Conservation (phyloP, 257 asterid species). For the Ilex aquifolium region DNA sequence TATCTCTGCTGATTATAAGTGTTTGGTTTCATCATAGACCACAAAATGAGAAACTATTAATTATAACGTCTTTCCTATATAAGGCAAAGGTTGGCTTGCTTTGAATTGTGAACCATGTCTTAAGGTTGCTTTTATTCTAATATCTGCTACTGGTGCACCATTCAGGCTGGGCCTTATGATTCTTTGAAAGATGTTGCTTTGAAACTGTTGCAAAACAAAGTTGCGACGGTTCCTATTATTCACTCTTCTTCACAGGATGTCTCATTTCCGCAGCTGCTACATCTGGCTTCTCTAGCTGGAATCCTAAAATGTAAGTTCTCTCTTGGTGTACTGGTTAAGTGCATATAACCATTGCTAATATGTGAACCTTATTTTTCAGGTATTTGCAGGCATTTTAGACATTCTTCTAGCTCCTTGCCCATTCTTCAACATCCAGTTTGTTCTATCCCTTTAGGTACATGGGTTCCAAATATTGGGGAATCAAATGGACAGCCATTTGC, state of each 20-base stretch:
- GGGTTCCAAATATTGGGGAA: slow-evolving; percentile 78
- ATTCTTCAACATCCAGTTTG: slow-evolving; percentile 70
- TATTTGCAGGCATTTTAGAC: slow-evolving; percentile 65
- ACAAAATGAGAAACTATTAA: too few relatives aligned
- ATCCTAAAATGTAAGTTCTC: slow-evolving; percentile 58
- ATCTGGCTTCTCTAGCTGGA: slow-evolving; percentile 66
- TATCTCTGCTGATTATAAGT: too few relatives aligned
- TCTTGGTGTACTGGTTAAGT: slow-evolving; percentile 1
- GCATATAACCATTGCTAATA: slow-evolving; percentile 16
- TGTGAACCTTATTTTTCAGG: slow-evolving; percentile 28
- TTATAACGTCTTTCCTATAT: too few relatives aligned
- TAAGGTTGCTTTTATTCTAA: not conserved
- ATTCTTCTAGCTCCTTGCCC: slow-evolving; percentile 72
- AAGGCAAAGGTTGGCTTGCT: too few relatives aligned
- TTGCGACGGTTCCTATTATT: slow-evolving; percentile 57
- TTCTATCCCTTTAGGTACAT: slow-evolving; percentile 62
- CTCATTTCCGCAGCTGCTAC: slow-evolving; percentile 60
- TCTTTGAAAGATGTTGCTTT: slow-evolving; percentile 56
- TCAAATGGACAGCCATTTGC: slow-evolving; percentile 54
- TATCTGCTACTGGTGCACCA: slow-evolving; percentile 1
- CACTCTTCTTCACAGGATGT: slow-evolving; percentile 64
- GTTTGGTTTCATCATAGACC: too few relatives aligned
- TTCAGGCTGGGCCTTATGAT: slow-evolving; percentile 68
- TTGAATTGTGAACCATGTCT: too few relatives aligned
- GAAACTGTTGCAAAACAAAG: slow-evolving; percentile 56